Evolutionary conservation across 768 basidiomycete genomes (phyloP).

Genomic region (Chlorophyllum brunneum): DNA sequence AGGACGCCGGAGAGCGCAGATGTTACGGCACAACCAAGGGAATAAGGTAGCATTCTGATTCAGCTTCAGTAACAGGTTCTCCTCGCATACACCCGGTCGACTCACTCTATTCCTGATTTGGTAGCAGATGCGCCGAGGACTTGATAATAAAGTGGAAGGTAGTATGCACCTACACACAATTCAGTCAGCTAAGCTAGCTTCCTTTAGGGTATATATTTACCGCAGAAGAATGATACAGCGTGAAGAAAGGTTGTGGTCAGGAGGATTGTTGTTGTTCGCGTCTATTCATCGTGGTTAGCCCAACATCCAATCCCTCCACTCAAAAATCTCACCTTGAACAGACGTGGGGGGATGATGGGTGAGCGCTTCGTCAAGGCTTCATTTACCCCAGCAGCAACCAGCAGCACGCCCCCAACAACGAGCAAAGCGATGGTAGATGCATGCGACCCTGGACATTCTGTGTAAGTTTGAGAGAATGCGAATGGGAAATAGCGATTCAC

Average conservation of each 20-base stretch:
- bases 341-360: constrained; percentile 69
- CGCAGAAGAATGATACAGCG: constrained; percentile 57
- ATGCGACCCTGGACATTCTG: constrained; percentile 43
- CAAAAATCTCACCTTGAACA: constrained; percentile 53
- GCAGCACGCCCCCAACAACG: constrained; percentile 49
- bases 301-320: not conserved
- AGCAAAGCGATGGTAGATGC: constrained; percentile 60
- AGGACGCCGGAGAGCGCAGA: constrained; percentile 56
- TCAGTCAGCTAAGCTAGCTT: not conserved
- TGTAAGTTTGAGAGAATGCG: not conserved
- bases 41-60: constrained; percentile 69
- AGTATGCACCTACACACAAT: constrained; percentile 43
- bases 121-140: constrained; percentile 75
- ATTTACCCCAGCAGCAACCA: constrained; percentile 51
- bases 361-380: constrained; percentile 61
- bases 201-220: constrained; percentile 20
- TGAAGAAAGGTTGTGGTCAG: constrained; percentile 60
- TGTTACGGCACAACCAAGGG: constrained; percentile 51
- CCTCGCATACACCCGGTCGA: not conserved
- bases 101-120: constrained; percentile 60
- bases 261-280: constrained; percentile 66
- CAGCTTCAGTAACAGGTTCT: not conserved
- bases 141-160: constrained; percentile 78
- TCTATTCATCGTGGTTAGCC: constrained; percentile 32
- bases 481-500: constrained; percentile 32